phyloP scores from a whole-genome alignment of 345 rosid species.

The Citrus glauca region DNA sequence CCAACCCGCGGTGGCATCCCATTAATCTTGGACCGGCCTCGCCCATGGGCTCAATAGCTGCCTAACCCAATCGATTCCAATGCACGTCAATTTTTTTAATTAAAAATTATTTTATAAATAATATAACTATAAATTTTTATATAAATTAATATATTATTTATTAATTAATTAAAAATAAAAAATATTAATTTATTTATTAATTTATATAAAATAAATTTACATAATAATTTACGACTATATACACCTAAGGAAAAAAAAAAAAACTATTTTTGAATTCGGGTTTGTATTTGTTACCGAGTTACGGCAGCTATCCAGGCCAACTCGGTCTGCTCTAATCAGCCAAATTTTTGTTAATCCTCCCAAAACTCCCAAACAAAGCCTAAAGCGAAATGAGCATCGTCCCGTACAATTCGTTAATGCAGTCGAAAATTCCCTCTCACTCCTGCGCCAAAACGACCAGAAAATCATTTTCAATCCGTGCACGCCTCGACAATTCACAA shows the following conservation, averaged over 20 bases:
- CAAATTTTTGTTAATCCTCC: background rate
- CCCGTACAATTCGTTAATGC: constrained; percentile 18
- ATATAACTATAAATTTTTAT: too few relatives aligned
- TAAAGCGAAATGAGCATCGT: constrained; percentile 16
- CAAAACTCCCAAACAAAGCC: background rate
- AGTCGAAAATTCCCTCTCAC: constrained; percentile 15
- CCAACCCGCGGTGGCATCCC: background rate
- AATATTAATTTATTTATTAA: too few relatives aligned
- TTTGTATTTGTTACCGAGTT: background rate
- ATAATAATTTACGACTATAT: too few relatives aligned
- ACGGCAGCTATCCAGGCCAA: background rate
- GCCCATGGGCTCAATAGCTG: background rate
- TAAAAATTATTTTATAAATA: too few relatives aligned
- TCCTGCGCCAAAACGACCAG: constrained; percentile 23
- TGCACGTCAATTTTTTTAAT: too few relatives aligned
- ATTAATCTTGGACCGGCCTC: background rate
- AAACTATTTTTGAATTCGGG: too few relatives aligned
- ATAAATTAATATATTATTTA: too few relatives aligned
- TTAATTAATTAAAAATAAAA: too few relatives aligned
- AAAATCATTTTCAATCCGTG: constrained; percentile 26
- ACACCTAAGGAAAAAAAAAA: too few relatives aligned
- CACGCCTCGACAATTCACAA: constrained; percentile 35
- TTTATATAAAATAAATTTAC: too few relatives aligned
- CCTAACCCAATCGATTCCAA: too few relatives aligned
- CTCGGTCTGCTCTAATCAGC: background rate